Percentiles rank a stretch among this genome's conserved stretches.
These are phyloP conservation scores for Lanmaoa pseudosensibilis DNA, from an alignment of 768 basidiomycete species.

Conservation along the genomic window DNA sequence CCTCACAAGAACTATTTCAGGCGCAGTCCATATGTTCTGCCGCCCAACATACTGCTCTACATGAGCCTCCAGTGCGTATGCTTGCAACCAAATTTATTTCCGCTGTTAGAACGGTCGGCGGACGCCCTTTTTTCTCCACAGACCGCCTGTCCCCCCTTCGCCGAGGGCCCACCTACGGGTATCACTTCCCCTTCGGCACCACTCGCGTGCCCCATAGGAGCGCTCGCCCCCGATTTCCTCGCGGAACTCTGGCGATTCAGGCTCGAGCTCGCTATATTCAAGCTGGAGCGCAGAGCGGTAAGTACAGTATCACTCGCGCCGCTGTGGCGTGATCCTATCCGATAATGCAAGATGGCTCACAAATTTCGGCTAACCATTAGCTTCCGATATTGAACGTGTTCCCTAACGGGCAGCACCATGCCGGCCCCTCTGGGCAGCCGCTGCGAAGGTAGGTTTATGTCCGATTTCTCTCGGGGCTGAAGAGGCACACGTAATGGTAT, in stretches of 20 bases:
- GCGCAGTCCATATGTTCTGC: background rate
- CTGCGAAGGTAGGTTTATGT: conserved; percentile 7
- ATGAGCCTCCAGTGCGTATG: conserved; percentile 1
- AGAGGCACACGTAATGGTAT: background rate
- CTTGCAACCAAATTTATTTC: background rate
- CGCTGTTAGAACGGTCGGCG: background rate
- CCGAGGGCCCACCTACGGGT: background rate
- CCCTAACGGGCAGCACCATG: background rate
- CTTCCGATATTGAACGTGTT: conserved; percentile 25
- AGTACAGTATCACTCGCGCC: background rate
- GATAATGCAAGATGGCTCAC: background rate
- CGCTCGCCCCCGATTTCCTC: conserved; percentile 11
- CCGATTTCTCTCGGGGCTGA: background rate
- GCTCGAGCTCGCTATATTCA: conserved; percentile 21
- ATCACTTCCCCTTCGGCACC: background rate
- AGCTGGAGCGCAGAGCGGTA: conserved; percentile 25
- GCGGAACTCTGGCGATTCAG: conserved; percentile 18
- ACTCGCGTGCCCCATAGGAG: background rate
- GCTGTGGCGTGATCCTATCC: background rate
- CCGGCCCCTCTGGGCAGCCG: background rate
- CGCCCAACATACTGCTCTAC: background rate
- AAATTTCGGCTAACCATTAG: conserved; percentile 1
- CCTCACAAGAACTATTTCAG: background rate
- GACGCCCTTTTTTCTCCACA: background rate
- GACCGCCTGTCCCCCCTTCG: background rate